Evolutionary conservation across 305 asterid genomes (phyloP).

Genomic region (Rubia tinctorum): DNA sequence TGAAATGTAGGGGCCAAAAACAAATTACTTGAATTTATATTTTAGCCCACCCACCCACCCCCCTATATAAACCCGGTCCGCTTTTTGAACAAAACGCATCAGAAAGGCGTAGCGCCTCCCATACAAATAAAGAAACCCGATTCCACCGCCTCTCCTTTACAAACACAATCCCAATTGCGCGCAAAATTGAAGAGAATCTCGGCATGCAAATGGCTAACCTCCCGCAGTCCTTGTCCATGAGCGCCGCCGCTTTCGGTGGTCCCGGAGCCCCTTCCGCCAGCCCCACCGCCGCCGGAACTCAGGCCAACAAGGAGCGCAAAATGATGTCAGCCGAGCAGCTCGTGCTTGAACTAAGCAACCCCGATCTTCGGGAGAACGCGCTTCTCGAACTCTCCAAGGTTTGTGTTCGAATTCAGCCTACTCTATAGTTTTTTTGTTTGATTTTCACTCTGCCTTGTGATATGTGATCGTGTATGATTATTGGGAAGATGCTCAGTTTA

Average conservation of each 20-base stretch:
- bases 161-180: not conserved
- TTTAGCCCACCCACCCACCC: not conserved
- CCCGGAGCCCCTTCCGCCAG: slow-evolving; percentile 12
- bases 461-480: not conserved
- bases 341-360: slow-evolving; percentile 86
- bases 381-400: slow-evolving; percentile 97
- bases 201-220: slow-evolving; percentile 24
- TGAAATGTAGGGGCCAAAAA: not conserved
- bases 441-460: not conserved
- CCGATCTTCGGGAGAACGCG: slow-evolving; percentile 91
- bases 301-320: slow-evolving; percentile 53
- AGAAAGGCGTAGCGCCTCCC: not conserved
- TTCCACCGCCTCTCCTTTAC: not conserved
- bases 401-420: not conserved
- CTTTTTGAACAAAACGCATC: not conserved
- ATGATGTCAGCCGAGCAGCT: slow-evolving; percentile 92
- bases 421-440: not conserved
- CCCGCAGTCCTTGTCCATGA: slow-evolving; percentile 28
- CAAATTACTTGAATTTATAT: no score
- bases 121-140: not conserved
- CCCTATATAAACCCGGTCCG: not conserved
- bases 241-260: slow-evolving; percentile 30
- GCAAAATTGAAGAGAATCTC: not conserved
- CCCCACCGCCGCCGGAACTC: slow-evolving; percentile 27
- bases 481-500: not conserved